Evolutionary conservation across 2,329 filamentous ascomycete genomes (phyloP), one percentile per base, ranked within the genome.

Genomic region (Neofusicoccum kwambonambiense): DNA sequence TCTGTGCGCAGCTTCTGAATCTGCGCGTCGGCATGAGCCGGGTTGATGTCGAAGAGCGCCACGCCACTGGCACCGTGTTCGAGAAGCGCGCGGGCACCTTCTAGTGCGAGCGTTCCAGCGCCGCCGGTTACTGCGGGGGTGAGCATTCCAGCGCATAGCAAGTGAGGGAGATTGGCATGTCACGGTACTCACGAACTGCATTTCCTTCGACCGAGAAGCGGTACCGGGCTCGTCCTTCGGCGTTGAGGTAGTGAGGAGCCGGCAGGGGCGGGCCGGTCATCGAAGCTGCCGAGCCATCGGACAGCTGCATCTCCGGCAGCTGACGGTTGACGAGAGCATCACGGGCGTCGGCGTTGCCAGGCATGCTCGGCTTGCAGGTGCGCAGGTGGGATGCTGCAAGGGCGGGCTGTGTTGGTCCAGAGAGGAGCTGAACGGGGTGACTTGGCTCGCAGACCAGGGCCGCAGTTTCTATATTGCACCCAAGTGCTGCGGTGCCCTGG

Each of bases 31-130:
- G 81, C 75, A 37, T 76, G 75, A 2, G 82, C 78, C 3, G 77
- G 71, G 69, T 83, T 78, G 12, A 88, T 71, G 72, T 91, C 89
- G 71, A 89, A 84, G 35, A 91, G 81, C 47, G 81, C 82, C 11
- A 90, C 77, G 2, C 84, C 86, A 0, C 78, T 73, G 1, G 87
- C 78, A 7, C 89, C 89, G 70, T 91, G 89, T 74, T 91, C 88
- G 42, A 91, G 86, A 19, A 92, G 81, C 1, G 89, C 89, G 51
- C 82, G 78, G 1, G 84, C 84, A 34, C 84, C 82, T 64, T 81
- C 80, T 8, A 88, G 79, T 6, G 86, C 88, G 0, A 90, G 79
- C 11, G 84, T 87, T 3, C 89, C 89, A 13, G 87, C 84, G 37
- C 89, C 89, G 17, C 89, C 89, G 0, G 89, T 90, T 12, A 91